Evolutionary conservation across 2,329 filamentous ascomycete species (phyloP), one percentile per base, ranked within the genome.

Genomic region (Colletotrichum liriopes): DNA sequence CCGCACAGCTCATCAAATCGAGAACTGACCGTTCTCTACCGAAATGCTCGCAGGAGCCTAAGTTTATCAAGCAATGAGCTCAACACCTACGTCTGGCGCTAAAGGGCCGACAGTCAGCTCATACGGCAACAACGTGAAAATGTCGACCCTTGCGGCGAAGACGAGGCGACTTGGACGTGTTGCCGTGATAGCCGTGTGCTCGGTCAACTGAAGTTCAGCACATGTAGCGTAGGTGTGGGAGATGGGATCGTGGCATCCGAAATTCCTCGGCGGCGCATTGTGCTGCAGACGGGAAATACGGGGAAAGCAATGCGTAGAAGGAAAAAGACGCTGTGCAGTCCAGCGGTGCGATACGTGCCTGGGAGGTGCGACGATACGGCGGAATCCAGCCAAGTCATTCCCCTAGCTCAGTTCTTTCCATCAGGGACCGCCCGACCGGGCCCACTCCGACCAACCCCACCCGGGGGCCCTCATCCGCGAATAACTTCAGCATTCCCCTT

Each of bases 261-360:
- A 37, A 8, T 23, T 41, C 18, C 7, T 14, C 12, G n/a, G 16
- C 39, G 39, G 62, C 23, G 49, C 35, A 71, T 47, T 35, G n/a
- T 43, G n/a, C 5, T 82, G 77, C 0, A 14, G 23, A 29, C n/a
- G 20, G 54, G 20, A 56, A 12, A 49, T 49, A 43, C 41, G n/a
- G 20, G 47, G 20, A 12, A 23, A 7, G 64, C 43, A 20, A 18
- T 43, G 16, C 41, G 41, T 43, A 20, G 41, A 18, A n/a, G 11
- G 47, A 51, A 26, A 11, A 32, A 32, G 29, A 32, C 29, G 29
- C 4, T 5, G 29, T 32, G 41, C 41, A 43, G 41, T 18, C 14
- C 18, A 5, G 6, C 41, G 41, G 41, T 20, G 41, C 16, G 11
- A 45, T 45, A 45, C 35, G 35, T 37, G 35, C 8, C 35, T 37